These are phyloP conservation scores for Arthroderma sp. DNA, from an alignment of 2,329 filamentous ascomycete species.

Conservation along the genomic window DNA sequence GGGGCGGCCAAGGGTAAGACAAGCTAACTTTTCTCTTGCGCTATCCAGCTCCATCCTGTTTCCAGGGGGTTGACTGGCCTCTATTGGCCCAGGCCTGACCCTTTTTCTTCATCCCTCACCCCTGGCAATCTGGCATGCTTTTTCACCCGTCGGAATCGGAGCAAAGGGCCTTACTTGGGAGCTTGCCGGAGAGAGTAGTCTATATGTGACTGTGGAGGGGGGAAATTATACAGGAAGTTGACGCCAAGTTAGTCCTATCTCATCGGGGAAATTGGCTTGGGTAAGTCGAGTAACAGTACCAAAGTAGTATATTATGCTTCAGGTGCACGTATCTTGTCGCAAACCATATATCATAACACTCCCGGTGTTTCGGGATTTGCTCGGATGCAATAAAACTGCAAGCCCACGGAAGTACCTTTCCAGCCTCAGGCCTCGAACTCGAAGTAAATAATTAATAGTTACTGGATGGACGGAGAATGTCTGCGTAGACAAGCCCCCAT, in stretches of 20 bases:
- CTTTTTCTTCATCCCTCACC: background rate
- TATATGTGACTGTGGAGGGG: no score
- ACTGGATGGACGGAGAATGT: no score
- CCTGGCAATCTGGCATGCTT: background rate
- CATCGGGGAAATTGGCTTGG: no score
- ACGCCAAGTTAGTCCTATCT: no score
- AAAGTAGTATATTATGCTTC: no score
- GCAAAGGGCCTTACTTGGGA: background rate
- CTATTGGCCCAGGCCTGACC: background rate
- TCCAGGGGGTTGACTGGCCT: background rate
- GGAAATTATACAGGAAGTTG: no score
- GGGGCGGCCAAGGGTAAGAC: background rate
- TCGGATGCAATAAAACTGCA: background rate
- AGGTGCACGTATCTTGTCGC: no score
- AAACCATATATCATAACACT: background rate
- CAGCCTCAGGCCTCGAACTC: background rate
- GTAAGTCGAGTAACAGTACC: no score
- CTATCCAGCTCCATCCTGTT: background rate
- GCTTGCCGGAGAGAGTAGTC: background rate
- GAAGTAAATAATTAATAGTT: no score
- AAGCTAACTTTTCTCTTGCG: background rate
- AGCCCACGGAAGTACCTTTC: no score
- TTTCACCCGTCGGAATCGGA: background rate
- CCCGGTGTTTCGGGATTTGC: constrained; percentile 3
- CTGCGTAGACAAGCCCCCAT: no score